Evolutionary conservation across 2,329 filamentous ascomycete species (phyloP).

Genomic region (Elsinoe necatrix): DNA sequence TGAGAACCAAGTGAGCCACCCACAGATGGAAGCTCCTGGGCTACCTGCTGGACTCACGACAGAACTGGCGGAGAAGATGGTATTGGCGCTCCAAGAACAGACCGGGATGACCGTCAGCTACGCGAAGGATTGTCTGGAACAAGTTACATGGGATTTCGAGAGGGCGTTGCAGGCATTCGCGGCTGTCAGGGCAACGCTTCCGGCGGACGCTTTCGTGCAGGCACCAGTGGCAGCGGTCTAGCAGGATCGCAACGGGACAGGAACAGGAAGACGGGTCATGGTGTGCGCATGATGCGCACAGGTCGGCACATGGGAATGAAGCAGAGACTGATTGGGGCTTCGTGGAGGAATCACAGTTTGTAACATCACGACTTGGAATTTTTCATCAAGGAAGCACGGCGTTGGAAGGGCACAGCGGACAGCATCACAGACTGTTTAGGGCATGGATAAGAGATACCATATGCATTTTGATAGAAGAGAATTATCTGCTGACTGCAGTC

Average conservation of each 20-base stretch:
- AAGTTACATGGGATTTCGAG: conserved; percentile 72
- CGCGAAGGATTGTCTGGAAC: conserved; percentile 69
- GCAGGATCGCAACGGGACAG: not conserved
- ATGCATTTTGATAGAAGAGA: conserved; percentile 4
- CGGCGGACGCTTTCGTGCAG: conserved; percentile 35
- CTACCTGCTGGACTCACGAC: conserved; percentile 25
- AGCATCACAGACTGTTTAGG: conserved; percentile 10
- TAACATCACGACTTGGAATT: not conserved
- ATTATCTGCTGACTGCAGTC: not conserved
- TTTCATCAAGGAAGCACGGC: not conserved
- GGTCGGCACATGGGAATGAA: not conserved
- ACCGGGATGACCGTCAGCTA: conserved; percentile 75
- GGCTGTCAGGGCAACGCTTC: conserved; percentile 54
- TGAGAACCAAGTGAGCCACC: conserved; percentile 31
- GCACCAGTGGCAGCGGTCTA: not conserved
- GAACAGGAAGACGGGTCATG: not conserved
- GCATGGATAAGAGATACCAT: conserved; percentile 12
- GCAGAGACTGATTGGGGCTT: not conserved
- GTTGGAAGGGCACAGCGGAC: not conserved
- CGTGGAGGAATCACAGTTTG: not conserved
- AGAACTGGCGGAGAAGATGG: conserved; percentile 47
- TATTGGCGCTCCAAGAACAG: conserved; percentile 60
- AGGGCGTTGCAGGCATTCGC: conserved; percentile 67
- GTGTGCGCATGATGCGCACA: not conserved
- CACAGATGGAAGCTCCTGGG: conserved; percentile 18